Evolutionary conservation across 108 stramenopile species (phyloP).

Genomic region (Aurantiochytrium sp.): DNA sequence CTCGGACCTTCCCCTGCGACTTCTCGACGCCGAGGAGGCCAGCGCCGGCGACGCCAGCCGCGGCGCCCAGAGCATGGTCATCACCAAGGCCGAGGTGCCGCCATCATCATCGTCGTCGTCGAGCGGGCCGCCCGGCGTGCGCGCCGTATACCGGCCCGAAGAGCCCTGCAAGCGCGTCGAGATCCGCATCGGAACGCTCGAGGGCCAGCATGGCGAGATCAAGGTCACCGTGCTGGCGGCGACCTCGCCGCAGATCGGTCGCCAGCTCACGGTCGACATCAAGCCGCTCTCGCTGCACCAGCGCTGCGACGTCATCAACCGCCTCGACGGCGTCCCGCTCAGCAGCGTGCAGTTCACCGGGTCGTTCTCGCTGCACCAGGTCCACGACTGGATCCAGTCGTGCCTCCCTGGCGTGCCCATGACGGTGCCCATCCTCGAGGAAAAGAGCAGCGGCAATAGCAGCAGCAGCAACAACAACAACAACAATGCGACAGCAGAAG

Average conservation of each 20-base stretch:
- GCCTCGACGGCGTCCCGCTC: neutral
- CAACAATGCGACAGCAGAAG: too few relatives aligned
- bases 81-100: neutral
- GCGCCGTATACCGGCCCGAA: neutral
- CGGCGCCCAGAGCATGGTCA: neutral
- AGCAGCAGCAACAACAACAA: too few relatives aligned
- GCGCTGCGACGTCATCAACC: neutral
- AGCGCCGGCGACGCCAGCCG: neutral
- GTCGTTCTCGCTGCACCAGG: neutral
- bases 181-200: neutral
- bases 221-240: neutral
- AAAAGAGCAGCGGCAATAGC: too few relatives aligned
- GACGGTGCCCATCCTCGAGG: neutral
- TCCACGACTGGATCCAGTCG: neutral
- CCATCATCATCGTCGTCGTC: too few relatives aligned
- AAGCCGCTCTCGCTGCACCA: slow-evolving; percentile 13
- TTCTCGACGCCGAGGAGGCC: neutral
- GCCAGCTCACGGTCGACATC: slow-evolving; percentile 12
- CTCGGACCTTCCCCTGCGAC: neutral
- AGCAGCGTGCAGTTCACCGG: neutral
- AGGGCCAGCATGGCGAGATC: slow-evolving; percentile 10
- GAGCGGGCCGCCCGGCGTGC: too few relatives aligned
- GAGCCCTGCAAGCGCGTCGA: neutral
- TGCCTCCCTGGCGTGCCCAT: neutral
- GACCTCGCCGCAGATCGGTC: neutral